Conservation (phyloP, 345 rosid genomes). For the Hibiscus tridactylites region DNA sequence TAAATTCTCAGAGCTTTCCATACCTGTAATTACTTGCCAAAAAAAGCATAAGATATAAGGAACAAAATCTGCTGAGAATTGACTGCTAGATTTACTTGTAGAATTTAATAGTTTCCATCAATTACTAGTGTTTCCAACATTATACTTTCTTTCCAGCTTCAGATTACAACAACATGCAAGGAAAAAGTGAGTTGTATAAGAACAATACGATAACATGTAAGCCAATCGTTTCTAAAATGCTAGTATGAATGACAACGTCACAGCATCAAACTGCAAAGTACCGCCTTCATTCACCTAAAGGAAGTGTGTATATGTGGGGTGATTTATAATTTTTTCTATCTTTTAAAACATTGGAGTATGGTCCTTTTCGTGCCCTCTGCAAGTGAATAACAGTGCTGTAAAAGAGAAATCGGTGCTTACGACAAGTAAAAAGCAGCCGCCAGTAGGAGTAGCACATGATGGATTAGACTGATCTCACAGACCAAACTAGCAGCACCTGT, state of each 20-base stretch:
- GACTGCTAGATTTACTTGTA: too few species aligned
- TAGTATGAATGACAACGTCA: neutral
- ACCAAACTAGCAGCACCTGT: constrained; percentile 25
- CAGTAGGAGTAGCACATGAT: constrained; percentile 26
- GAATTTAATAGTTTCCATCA: too few species aligned
- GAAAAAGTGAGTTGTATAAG: too few species aligned
- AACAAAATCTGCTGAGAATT: too few species aligned
- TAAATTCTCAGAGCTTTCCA: too few species aligned
- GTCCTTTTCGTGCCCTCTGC: neutral
- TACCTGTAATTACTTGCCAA: too few species aligned
- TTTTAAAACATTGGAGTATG: neutral
- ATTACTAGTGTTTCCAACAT: too few species aligned
- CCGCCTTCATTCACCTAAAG: too few species aligned
- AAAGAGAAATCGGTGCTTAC: constrained; percentile 2
- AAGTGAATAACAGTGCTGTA: neutral
- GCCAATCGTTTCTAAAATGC: neutral
- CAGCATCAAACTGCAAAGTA: neutral
- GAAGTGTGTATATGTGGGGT: neutral
- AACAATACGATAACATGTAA: too few species aligned
- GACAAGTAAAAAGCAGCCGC: constrained; percentile 20
- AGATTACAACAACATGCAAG: too few species aligned
- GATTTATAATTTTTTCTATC: neutral
- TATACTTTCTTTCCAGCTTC: too few species aligned
- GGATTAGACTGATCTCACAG: constrained; percentile 15
- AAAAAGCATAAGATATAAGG: too few species aligned